A percentile compares a stretch with the other conserved stretches of the same genome.
phyloP scores from a whole-genome alignment of 23 red algal species.

The Gracilaria caudata region DNA sequence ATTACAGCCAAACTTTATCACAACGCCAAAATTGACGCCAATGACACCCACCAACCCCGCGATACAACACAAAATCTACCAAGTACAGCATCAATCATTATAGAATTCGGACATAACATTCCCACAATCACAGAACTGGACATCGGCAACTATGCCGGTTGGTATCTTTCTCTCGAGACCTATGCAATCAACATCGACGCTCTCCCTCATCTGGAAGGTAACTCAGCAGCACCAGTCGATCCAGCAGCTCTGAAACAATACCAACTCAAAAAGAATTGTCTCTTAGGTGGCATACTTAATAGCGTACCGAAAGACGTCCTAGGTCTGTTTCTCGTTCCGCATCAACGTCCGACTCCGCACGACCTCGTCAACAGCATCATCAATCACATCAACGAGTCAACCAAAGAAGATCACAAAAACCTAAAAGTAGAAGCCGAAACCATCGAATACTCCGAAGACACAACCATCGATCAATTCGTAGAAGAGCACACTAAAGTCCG shows the following conservation, averaged over 20 bases:
- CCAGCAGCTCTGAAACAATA: neutral
- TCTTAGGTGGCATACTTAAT: neutral
- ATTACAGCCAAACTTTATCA: too few species aligned
- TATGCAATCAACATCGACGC: slow-evolving; percentile 2
- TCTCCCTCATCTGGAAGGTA: neutral
- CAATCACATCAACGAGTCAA: neutral
- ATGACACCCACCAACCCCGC: too few species aligned
- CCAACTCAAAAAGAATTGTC: neutral
- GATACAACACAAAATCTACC: too few species aligned
- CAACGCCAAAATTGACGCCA: too few species aligned
- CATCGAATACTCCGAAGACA: neutral
- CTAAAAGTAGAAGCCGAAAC: neutral
- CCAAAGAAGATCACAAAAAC: neutral
- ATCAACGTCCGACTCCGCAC: neutral
- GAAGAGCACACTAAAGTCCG: neutral
- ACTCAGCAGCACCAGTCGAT: slow-evolving; percentile 4
- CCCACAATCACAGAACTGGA: slow-evolving; percentile 23
- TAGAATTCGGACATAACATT: too few species aligned
- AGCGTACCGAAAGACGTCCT: slow-evolving; percentile 4
- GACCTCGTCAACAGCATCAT: neutral
- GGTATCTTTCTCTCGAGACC: neutral
- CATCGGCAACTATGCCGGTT: neutral
- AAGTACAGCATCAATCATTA: too few species aligned
- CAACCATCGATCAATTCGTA: neutral
- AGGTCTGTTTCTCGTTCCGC: neutral